Percentiles rank a stretch among this genome's conserved stretches.
phyloP scores from a whole-genome alignment of 495 filamentous ascomycete species.

The Penicillium robsamsonii region DNA sequence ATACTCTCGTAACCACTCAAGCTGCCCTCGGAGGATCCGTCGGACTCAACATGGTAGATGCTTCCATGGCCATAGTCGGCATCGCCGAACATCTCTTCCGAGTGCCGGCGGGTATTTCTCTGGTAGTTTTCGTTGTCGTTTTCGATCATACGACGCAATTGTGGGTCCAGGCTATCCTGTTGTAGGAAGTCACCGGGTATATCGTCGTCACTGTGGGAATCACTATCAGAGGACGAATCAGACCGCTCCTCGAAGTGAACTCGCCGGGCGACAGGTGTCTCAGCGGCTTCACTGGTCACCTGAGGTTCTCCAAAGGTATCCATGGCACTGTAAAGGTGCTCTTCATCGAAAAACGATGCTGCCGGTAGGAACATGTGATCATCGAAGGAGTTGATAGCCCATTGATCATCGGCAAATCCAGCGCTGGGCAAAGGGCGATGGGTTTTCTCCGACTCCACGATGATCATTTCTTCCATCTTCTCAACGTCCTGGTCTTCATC shows the following conservation, averaged over 20 bases:
- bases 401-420: slow-evolving; percentile 48
- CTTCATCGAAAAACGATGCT: slow-evolving; percentile 52
- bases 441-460: slow-evolving; percentile 58
- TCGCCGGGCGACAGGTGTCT: slow-evolving; percentile 44
- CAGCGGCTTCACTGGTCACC: slow-evolving; percentile 43
- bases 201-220: slow-evolving; percentile 54
- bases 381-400: slow-evolving; percentile 56
- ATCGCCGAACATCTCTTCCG: slow-evolving; percentile 46
- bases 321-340: slow-evolving; percentile 49
- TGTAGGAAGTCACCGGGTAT: slow-evolving; percentile 72
- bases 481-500: slow-evolving; percentile 73
- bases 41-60: slow-evolving; percentile 52
- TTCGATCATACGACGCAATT: slow-evolving; percentile 68
- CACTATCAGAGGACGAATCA: slow-evolving; percentile 52
- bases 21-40: slow-evolving; percentile 54
- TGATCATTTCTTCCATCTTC: slow-evolving; percentile 69
- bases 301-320: slow-evolving; percentile 46
- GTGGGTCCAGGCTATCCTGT: slow-evolving; percentile 66
- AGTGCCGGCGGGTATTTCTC: slow-evolving; percentile 43
- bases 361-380: slow-evolving; percentile 47
- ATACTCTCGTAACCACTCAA: slow-evolving; percentile 79
- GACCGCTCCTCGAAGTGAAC: slow-evolving; percentile 52
- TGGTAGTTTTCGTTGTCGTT: slow-evolving; percentile 49
- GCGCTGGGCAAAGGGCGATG: slow-evolving; percentile 28
- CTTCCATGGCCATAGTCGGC: slow-evolving; percentile 46